A percentile compares a stretch with the other conserved stretches of the same genome.
Evolutionary conservation across 2,329 filamentous ascomycete genomes (phyloP).

Genomic region (Chrysoporthe cubensis): DNA sequence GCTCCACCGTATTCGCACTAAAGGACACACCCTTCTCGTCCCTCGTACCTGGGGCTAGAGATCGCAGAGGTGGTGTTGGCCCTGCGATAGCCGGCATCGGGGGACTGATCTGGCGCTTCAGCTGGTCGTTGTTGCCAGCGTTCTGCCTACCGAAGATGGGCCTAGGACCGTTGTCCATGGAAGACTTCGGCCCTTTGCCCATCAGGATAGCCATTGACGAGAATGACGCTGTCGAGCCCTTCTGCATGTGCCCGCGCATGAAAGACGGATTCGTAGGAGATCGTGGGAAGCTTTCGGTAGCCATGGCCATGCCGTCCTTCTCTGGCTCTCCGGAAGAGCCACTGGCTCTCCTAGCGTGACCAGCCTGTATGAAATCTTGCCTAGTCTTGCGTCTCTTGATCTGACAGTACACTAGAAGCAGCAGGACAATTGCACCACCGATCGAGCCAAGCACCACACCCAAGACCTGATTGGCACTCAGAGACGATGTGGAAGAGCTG

Average conservation of each 20-base stretch:
- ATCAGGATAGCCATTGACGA: constrained; percentile 69
- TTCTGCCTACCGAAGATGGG: constrained; percentile 13
- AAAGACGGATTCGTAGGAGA: constrained; percentile 39
- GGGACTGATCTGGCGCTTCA: constrained; percentile 66
- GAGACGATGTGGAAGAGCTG: constrained; percentile 35
- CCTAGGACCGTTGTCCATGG: constrained; percentile 17
- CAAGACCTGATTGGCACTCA: constrained; percentile 63
- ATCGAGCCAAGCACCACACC: constrained; percentile 84
- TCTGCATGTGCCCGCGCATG: constrained; percentile 56
- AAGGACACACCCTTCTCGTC: constrained; percentile 49
- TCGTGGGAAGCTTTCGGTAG: constrained; percentile 46
- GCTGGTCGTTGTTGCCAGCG: constrained; percentile 52
- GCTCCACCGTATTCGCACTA: constrained; percentile 39
- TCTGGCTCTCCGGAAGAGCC: constrained; percentile 51
- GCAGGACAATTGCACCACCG: constrained; percentile 69
- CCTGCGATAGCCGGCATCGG: constrained; percentile 55
- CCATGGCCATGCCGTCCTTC: constrained; percentile 55
- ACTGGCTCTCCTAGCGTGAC: constrained; percentile 48
- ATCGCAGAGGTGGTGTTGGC: constrained; percentile 21
- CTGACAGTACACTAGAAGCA: constrained; percentile 74
- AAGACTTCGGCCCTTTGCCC: constrained; percentile 51
- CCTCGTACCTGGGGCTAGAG: constrained; percentile 35
- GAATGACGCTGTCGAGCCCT: constrained; percentile 60
- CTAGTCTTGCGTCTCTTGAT: constrained; percentile 64
- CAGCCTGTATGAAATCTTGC: constrained; percentile 53